These are phyloP conservation scores for Scopulariopsis brevicaulis DNA, from an alignment of 2,329 filamentous ascomycete species.

Conservation along the genomic window DNA sequence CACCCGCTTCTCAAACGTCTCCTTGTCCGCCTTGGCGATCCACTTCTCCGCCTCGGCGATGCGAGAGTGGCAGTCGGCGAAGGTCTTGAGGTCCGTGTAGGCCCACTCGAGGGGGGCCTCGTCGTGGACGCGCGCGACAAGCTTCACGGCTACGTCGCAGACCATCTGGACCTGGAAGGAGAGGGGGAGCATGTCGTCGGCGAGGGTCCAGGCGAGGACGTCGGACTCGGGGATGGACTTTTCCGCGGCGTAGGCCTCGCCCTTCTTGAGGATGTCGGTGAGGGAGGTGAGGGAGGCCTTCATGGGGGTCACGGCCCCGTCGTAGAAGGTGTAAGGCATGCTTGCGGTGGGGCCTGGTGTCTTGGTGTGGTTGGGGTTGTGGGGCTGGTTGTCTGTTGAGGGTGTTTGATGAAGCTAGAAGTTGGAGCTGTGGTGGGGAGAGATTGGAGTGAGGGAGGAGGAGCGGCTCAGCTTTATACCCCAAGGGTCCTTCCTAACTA, in stretches of 20 bases:
- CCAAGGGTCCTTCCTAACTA: not conserved
- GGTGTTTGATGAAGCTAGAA: not conserved
- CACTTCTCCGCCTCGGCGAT: conserved; percentile 18
- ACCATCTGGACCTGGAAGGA: conserved; percentile 25
- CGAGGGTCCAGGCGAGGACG: conserved; percentile 19
- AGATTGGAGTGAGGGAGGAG: not conserved
- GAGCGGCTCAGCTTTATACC: not conserved
- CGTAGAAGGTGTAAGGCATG: conserved; percentile 16
- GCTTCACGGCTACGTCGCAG: conserved; percentile 17
- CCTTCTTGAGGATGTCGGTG: conserved; percentile 13
- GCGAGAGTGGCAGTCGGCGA: conserved; percentile 21
- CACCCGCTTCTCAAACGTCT: conserved; percentile 19
- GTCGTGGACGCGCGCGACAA: conserved; percentile 21
- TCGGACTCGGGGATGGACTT: conserved; percentile 12
- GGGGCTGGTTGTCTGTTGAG: not conserved
- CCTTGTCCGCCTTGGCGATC: conserved; percentile 19
- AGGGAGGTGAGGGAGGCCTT: conserved; percentile 11
- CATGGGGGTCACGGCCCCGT: conserved; percentile 12
- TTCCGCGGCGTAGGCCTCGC: conserved; percentile 12
- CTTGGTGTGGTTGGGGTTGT: not conserved
- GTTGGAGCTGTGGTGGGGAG: not conserved
- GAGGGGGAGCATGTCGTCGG: conserved; percentile 30
- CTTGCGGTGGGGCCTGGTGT: not conserved
- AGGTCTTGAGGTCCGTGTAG: conserved; percentile 17
- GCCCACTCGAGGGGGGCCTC: conserved; percentile 13